Percentiles rank a stretch among this genome's conserved stretches.
Evolutionary conservation across 768 basidiomycete genomes (phyloP).

Genomic region (Scleroderma bovista): DNA sequence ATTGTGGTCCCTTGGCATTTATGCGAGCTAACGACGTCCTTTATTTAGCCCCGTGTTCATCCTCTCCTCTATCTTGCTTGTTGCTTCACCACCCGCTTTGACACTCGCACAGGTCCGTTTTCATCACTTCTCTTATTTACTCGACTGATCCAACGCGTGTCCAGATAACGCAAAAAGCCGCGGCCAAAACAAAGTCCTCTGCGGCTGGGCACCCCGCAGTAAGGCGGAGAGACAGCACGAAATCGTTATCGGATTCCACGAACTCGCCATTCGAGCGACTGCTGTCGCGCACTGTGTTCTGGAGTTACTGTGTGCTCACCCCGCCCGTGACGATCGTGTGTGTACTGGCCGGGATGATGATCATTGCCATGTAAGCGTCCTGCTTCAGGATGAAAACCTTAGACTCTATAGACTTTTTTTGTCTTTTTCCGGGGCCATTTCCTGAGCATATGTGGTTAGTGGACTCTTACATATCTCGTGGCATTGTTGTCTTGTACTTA

Average conservation of each 20-base stretch:
- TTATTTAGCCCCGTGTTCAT: slow-evolving; percentile 74
- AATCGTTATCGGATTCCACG: not conserved
- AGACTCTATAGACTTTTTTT: no score
- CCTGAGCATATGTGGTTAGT: no score
- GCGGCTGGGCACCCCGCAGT: not conserved
- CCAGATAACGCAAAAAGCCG: slow-evolving; percentile 20
- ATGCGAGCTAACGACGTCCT: not conserved
- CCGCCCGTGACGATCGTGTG: slow-evolving; percentile 77
- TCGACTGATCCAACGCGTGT: not conserved
- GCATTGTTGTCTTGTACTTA: no score
- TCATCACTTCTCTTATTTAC: not conserved
- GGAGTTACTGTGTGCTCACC: slow-evolving; percentile 86
- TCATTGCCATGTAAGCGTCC: slow-evolving; percentile 43
- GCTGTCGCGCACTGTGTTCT: slow-evolving; percentile 87
- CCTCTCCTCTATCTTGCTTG: slow-evolving; percentile 75
- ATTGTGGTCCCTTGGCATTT: not conserved
- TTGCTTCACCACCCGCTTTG: slow-evolving; percentile 78
- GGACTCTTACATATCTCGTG: no score
- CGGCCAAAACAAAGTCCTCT: not conserved
- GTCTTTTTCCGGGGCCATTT: no score
- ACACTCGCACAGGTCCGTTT: slow-evolving; percentile 54
- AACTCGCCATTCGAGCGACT: slow-evolving; percentile 68
- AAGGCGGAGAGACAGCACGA: no score
- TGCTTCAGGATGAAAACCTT: no score
- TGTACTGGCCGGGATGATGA: slow-evolving; percentile 67